Conservation (phyloP, 768 basidiomycete species). For the Mycena vitilis region DNA sequence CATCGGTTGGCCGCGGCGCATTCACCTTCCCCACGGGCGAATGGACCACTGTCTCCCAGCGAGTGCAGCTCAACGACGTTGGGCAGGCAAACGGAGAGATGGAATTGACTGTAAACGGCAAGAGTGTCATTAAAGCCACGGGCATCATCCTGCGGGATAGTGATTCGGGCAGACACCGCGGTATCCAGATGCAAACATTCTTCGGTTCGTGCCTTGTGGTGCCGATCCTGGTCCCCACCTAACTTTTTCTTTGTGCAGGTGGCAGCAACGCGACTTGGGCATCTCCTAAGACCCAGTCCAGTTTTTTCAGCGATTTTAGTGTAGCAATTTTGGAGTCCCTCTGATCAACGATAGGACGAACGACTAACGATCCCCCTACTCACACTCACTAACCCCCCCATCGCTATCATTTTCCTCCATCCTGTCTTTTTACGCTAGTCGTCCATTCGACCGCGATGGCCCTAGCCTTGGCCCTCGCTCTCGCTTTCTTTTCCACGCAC, state of each 20-base stretch:
- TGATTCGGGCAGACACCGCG: slow-evolving; percentile 64
- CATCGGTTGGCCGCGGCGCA: slow-evolving; percentile 75
- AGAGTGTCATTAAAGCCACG: slow-evolving; percentile 68
- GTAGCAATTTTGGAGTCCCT: slow-evolving; percentile 66
- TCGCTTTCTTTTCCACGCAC: slow-evolving; percentile 10
- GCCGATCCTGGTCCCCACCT: not conserved
- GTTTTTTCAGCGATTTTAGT: slow-evolving; percentile 79
- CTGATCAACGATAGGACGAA: slow-evolving; percentile 40
- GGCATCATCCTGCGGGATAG: slow-evolving; percentile 67
- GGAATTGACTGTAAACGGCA: slow-evolving; percentile 72
- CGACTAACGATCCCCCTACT: slow-evolving; percentile 26
- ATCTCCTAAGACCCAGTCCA: slow-evolving; percentile 68
- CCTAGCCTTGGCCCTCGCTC: slow-evolving; percentile 20
- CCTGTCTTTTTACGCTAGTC: slow-evolving; percentile 5
- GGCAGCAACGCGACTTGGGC: slow-evolving; percentile 61
- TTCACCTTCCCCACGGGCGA: slow-evolving; percentile 72
- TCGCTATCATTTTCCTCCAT: slow-evolving; percentile 15
- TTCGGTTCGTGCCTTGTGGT: slow-evolving; percentile 25
- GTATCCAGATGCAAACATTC: slow-evolving; percentile 60
- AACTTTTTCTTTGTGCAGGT: slow-evolving; percentile 14
- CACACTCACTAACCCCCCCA: slow-evolving; percentile 21
- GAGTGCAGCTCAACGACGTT: slow-evolving; percentile 79
- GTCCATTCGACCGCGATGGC: slow-evolving; percentile 14
- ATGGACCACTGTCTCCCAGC: slow-evolving; percentile 78
- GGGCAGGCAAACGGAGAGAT: slow-evolving; percentile 79